These are phyloP conservation scores for Stenocarpella maydis DNA, from an alignment of 2,329 filamentous ascomycete genomes.

Conservation along the genomic window DNA sequence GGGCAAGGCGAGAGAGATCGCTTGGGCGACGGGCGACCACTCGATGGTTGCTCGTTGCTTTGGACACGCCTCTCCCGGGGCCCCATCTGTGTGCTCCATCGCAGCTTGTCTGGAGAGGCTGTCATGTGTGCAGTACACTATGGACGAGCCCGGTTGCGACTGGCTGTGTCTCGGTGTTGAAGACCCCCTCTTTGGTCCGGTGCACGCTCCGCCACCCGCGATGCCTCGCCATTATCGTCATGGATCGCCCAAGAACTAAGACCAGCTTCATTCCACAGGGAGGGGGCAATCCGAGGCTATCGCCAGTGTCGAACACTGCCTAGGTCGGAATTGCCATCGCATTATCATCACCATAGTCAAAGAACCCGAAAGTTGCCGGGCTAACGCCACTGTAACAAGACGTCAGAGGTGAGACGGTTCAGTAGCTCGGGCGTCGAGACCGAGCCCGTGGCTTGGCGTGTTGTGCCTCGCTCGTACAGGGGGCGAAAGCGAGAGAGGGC, in stretches of 20 bases:
- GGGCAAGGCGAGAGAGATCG: neutral
- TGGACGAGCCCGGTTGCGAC: too few species aligned
- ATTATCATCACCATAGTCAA: neutral
- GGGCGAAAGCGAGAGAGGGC: neutral
- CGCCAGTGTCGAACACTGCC: constrained; percentile 8
- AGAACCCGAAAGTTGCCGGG: constrained; percentile 13
- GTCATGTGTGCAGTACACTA: neutral
- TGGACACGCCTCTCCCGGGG: too few species aligned
- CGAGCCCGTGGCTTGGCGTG: constrained; percentile 17
- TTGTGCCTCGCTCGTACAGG: neutral
- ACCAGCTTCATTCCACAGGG: neutral
- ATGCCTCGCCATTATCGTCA: constrained; percentile 13
- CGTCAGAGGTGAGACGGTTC: constrained; percentile 14
- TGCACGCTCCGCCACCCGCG: neutral
- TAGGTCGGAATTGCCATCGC: neutral
- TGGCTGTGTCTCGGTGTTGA: neutral
- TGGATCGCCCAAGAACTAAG: constrained; percentile 7
- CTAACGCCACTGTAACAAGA: constrained; percentile 19
- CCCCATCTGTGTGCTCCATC: neutral
- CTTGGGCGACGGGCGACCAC: neutral
- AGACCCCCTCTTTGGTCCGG: neutral
- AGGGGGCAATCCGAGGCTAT: constrained; percentile 4
- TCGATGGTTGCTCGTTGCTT: neutral
- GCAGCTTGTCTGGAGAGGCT: constrained; percentile 11
- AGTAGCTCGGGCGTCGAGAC: constrained; percentile 18